Conservation (phyloP, 805 yeast genomes). For the Kuraishia piskuri region DNA sequence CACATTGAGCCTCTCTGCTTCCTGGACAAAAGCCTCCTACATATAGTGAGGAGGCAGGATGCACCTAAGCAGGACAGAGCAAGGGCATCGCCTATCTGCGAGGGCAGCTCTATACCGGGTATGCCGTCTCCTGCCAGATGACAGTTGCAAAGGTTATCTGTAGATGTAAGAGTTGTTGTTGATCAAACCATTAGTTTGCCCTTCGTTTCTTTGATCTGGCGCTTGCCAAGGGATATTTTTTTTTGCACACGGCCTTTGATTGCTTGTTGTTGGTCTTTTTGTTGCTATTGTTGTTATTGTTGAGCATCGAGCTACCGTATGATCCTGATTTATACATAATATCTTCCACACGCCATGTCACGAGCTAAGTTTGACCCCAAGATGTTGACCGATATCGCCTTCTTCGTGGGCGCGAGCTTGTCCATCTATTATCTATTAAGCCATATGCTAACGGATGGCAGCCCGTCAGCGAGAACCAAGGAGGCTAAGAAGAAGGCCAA, state of each 20-base stretch:
- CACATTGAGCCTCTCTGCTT: no score
- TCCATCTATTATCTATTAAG: slow-evolving; percentile 41
- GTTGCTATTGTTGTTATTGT: no score
- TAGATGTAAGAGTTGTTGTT: background rate
- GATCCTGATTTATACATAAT: background rate
- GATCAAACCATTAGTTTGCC: background rate
- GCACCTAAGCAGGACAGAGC: background rate
- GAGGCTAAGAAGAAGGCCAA: slow-evolving; percentile 56
- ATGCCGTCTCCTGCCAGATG: background rate
- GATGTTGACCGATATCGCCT: slow-evolving; percentile 19
- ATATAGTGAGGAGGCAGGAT: no score
- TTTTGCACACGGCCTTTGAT: no score
- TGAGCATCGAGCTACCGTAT: no score
- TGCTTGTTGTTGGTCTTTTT: no score
- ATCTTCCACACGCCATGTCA: slow-evolving; percentile 10
- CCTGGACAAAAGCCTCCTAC: no score
- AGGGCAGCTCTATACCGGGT: background rate
- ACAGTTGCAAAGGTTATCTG: background rate
- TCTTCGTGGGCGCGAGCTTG: slow-evolving; percentile 38
- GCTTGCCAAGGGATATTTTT: no score
- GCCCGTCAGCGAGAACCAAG: slow-evolving; percentile 33
- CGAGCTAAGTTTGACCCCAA: slow-evolving; percentile 21
- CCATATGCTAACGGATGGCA: slow-evolving; percentile 16
- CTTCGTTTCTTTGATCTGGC: no score
- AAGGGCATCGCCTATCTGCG: background rate